Conservation (phyloP, 345 rosid genomes). For the Salix koriyanagi region DNA sequence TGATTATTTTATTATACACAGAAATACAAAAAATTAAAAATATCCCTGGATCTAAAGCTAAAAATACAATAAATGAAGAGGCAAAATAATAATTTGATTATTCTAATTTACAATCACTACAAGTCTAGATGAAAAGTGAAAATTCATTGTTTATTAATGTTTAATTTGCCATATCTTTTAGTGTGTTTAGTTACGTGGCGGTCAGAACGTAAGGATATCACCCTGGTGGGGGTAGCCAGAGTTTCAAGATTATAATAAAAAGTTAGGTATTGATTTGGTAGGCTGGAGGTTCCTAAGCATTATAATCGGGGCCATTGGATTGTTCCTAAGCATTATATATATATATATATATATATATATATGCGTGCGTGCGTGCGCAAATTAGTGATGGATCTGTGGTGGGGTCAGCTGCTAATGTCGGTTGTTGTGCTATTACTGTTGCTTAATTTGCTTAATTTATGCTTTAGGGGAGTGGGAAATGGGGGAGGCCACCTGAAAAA, state of each 20-base stretch:
- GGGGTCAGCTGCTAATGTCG: background rate
- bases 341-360: too few relatives aligned
- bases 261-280: background rate
- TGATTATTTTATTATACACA: too few relatives aligned
- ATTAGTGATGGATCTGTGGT: background rate
- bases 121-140: too few relatives aligned
- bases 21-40: rapidly evolving
- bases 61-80: too few relatives aligned
- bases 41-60: too few relatives aligned
- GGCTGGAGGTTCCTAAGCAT: background rate
- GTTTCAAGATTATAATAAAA: background rate
- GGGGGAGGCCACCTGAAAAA: background rate
- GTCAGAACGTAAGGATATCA: too few relatives aligned
- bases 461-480: background rate
- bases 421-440: background rate
- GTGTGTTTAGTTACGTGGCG: too few relatives aligned
- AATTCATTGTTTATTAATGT: too few relatives aligned
- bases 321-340: background rate
- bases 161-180: too few relatives aligned
- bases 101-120: rapidly evolving
- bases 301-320: background rate
- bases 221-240: background rate
- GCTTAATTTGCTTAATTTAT: background rate
- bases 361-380: too few relatives aligned
- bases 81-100: too few relatives aligned